Conservation (phyloP, 768 basidiomycete species). For the Collybia mongolica region DNA sequence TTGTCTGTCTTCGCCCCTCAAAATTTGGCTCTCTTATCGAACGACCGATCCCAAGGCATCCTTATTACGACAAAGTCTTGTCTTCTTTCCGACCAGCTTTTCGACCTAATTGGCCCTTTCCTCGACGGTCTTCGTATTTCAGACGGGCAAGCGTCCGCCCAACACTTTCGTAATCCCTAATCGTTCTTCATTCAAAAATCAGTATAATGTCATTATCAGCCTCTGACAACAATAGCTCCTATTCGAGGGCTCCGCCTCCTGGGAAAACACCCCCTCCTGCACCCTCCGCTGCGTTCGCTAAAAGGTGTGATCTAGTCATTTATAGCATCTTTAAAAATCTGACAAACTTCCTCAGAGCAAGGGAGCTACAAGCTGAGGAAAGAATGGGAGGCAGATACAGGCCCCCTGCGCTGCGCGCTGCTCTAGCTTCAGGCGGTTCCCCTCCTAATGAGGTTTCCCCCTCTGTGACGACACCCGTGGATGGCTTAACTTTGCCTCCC, state of each 20-base stretch:
- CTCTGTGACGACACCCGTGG: slow-evolving; percentile 56
- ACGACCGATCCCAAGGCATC: slow-evolving; percentile 18
- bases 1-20: slow-evolving; percentile 31
- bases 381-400: slow-evolving; percentile 66
- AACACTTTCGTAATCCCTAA: slow-evolving; percentile 75
- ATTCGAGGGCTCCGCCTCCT: slow-evolving; percentile 73
- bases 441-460: slow-evolving; percentile 68
- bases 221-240: slow-evolving; percentile 77
- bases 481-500: slow-evolving; percentile 58
- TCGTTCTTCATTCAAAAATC: slow-evolving; percentile 58
- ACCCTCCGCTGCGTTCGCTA: slow-evolving; percentile 86
- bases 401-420: slow-evolving; percentile 74
- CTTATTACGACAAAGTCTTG: slow-evolving; percentile 18
- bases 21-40: slow-evolving; percentile 16
- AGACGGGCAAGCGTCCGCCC: slow-evolving; percentile 30
- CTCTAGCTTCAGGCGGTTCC: slow-evolving; percentile 64
- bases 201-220: slow-evolving; percentile 93
- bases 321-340: slow-evolving; percentile 9
- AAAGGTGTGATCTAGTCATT: slow-evolving; percentile 54
- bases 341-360: slow-evolving; percentile 50
- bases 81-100: slow-evolving; percentile 16
- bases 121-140: slow-evolving; percentile 24
- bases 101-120: slow-evolving; percentile 29
- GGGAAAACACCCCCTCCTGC: slow-evolving; percentile 91
- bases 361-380: slow-evolving; percentile 83